These are phyloP conservation scores for Fagus sylvatica DNA, from an alignment of 306 rosid genomes.

Conservation along the genomic window DNA sequence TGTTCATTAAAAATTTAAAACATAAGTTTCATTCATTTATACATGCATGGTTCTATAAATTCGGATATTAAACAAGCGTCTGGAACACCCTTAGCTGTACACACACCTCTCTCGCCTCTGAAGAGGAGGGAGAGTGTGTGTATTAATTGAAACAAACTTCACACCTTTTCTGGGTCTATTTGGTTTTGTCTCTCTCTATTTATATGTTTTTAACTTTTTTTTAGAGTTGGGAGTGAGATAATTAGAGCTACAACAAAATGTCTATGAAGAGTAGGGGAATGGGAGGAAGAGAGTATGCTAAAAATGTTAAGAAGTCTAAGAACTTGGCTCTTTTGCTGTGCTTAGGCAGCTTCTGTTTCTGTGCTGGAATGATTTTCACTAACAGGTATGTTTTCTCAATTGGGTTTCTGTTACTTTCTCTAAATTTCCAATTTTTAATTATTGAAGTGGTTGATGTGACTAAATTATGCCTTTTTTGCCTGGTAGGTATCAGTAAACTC, in stretches of 20 bases:
- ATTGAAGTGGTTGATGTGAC: constrained; percentile 9
- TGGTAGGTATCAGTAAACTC: constrained; percentile 1
- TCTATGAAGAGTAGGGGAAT: constrained; percentile 61
- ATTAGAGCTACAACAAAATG: constrained; percentile 40
- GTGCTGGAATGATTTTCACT: constrained; percentile 78
- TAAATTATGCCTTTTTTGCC: constrained; percentile 10
- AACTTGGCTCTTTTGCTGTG: constrained; percentile 73
- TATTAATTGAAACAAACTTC: neutral
- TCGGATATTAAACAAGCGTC: constrained; percentile 21
- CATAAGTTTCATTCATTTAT: constrained; percentile 4
- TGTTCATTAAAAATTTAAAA: neutral
- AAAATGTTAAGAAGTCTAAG: constrained; percentile 43
- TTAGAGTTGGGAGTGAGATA: constrained; percentile 4
- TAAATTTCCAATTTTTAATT: constrained; percentile 22
- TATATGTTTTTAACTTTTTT: neutral
- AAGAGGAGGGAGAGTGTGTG: constrained; percentile 4
- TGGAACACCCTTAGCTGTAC: constrained; percentile 16
- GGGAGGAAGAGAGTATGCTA: constrained; percentile 40
- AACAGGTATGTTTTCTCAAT: constrained; percentile 52
- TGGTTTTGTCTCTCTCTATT: neutral
- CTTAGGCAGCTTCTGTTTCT: constrained; percentile 80
- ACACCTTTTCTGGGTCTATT: constrained; percentile 4
- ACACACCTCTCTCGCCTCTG: constrained; percentile 28
- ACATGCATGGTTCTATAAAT: constrained; percentile 7
- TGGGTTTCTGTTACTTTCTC: constrained; percentile 30